These are phyloP conservation scores for Capsella bursapastoris DNA, from an alignment of 345 rosid species.

Conservation along the genomic window DNA sequence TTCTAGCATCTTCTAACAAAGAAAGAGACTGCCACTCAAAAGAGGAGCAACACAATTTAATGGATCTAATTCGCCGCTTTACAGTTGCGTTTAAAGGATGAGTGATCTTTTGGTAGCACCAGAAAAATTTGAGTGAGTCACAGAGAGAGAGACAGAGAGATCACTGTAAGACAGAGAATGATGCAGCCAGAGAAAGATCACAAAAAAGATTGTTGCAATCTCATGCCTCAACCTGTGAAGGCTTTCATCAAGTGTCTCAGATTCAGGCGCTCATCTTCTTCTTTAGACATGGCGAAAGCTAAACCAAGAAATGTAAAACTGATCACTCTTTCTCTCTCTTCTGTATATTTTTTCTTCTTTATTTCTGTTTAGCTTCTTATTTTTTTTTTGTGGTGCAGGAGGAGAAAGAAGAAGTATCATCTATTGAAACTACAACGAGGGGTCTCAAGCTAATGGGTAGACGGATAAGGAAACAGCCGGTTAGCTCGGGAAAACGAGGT, in stretches of 20 bases:
- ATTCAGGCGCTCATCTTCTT: slow-evolving; percentile 33
- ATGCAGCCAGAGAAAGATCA: slow-evolving; percentile 30
- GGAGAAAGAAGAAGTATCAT: slow-evolving; percentile 21
- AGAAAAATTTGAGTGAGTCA: too few relatives aligned
- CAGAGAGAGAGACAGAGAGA: slow-evolving; percentile 6
- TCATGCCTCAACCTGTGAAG: slow-evolving; percentile 23
- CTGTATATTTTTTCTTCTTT: background rate
- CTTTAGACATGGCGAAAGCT: slow-evolving; percentile 30
- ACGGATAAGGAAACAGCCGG: slow-evolving; percentile 22
- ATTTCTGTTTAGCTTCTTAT: background rate
- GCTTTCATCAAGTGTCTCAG: slow-evolving; percentile 28
- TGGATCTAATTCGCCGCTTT: slow-evolving; percentile 3
- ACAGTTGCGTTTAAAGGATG: background rate
- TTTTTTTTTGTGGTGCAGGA: slow-evolving; percentile 25
- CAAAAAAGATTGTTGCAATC: slow-evolving; percentile 22
- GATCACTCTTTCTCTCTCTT: slow-evolving; percentile 1
- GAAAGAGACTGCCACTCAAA: slow-evolving; percentile 25
- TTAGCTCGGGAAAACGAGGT: slow-evolving; percentile 38
- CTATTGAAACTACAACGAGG: slow-evolving; percentile 32
- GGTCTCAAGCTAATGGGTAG: slow-evolving; percentile 14
- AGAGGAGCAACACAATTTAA: background rate
- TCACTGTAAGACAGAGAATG: background rate
- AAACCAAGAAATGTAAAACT: slow-evolving; percentile 26
- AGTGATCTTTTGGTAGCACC: slow-evolving; percentile 1
- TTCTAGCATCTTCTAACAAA: slow-evolving; percentile 26